Evolutionary conservation across 306 rosid species (phyloP).

Genomic region (Glycyrrhiza uralensis): DNA sequence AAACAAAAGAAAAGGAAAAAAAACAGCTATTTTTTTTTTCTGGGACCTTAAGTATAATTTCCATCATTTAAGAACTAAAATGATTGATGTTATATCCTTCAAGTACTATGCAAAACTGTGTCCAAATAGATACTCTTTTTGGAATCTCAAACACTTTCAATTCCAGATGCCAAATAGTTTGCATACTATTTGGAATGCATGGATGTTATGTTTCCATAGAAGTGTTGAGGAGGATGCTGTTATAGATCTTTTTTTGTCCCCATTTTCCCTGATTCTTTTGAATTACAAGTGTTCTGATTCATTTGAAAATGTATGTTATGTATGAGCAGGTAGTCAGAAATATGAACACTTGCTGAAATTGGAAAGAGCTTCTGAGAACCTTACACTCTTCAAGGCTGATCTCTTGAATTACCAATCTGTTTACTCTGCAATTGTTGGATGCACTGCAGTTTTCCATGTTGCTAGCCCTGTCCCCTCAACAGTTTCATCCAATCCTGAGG

Average conservation of each 20-base stretch:
- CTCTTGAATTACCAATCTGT: constrained; percentile 32
- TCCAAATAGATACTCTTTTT: not conserved
- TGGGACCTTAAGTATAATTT: no score
- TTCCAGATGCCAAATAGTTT: not conserved
- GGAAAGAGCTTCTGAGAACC: constrained; percentile 39
- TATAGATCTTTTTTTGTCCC: not conserved
- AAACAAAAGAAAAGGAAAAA: no score
- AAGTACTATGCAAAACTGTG: not conserved
- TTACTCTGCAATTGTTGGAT: constrained; percentile 40
- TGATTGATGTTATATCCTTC: no score
- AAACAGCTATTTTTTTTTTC: no score
- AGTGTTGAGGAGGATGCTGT: not conserved
- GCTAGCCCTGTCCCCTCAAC: constrained; percentile 52
- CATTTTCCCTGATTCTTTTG: not conserved
- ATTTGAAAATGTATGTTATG: not conserved
- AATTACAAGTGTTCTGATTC: not conserved
- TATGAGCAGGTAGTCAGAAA: constrained; percentile 33
- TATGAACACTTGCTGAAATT: constrained; percentile 35
- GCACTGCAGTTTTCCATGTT: constrained; percentile 48
- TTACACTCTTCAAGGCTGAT: constrained; percentile 43
- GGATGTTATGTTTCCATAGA: not conserved
- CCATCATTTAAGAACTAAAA: no score
- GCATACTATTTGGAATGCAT: not conserved
- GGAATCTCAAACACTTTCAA: not conserved
- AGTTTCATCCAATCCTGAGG: constrained; percentile 36